Base-by-base conservation (phyloP, 2,329 filamentous ascomycete species). In the Sporothrix brasiliensis region DNA sequence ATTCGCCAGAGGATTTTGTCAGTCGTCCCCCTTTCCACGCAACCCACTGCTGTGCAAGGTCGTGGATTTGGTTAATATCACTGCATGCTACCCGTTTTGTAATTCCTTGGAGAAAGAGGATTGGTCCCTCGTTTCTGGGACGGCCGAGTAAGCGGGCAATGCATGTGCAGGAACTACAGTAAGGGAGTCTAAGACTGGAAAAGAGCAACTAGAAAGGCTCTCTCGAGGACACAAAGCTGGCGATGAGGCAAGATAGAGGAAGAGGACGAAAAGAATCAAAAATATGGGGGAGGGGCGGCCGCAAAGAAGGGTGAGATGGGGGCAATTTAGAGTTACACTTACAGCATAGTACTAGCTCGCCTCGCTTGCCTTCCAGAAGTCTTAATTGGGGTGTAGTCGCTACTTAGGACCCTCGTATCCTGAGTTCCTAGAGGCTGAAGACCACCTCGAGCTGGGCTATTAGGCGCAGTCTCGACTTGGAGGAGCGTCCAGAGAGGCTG, bases 101-200 rank as follows among this genome's bases (percentile, higher is more conserved):
- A 21, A 34, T 34, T 34, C 3, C 27, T n/a, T 30, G 54, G 54
- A 41, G 34, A 41, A 30, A 65, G 41, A 14, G 39, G 39, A 65
- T 65, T 66, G 63, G 47, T 39, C 11, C 47, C 56, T 44, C 34
- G 56, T 61, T 61, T 61, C 56, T 61, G 56, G 30, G 34, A 50
- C 63, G 44, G 63, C 27, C 52, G 21, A 21, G 63, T 9, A 34
- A 52, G 27, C 6, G 16, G 50, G 27, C 5, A 13, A 49, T 19
- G 34, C 2, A 34, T 5, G n/a, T 34, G 5, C 1, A 34, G 9
- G 34, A 34, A 34, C 0, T 5, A 34, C 7, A 34, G 9, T 34
- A 44, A 44, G 41, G 13, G 11, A 44, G 41, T 44, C 14, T 11
- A 13, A 44, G 4, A 16, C 16, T 50, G 19, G 49, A 50, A 34